A percentile compares a stretch with the other conserved stretches of the same genome.
These are phyloP conservation scores for Globisporangium paroecandrum DNA, from an alignment of 352 stramenopile genomes.

Conservation along the genomic window DNA sequence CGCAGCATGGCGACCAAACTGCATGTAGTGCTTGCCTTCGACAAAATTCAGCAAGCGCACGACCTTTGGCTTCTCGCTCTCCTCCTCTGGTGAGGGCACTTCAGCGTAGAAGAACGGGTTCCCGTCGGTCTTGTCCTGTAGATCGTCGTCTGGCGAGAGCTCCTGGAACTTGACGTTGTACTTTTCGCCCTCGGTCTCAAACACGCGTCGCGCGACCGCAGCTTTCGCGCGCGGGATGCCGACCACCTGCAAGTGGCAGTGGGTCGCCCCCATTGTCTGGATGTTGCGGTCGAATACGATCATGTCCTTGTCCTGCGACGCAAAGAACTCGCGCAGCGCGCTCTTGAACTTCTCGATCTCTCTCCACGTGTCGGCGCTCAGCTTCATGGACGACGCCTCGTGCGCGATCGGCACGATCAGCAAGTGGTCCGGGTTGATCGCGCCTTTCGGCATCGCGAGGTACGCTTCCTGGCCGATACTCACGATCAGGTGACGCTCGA, in stretches of 20 bases:
- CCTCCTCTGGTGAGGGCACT: background rate
- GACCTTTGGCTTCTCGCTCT: background rate
- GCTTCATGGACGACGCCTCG: constrained; percentile 51
- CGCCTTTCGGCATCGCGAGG: background rate
- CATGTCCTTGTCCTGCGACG: constrained; percentile 60
- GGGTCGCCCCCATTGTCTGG: constrained; percentile 58
- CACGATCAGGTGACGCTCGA: constrained; percentile 60
- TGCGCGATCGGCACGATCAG: constrained; percentile 28
- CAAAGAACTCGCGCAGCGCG: constrained; percentile 57
- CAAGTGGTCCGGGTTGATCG: background rate
- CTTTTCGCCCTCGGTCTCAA: background rate
- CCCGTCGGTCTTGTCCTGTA: background rate
- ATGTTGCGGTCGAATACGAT: constrained; percentile 82
- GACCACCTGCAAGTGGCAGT: constrained; percentile 75
- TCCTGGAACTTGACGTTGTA: background rate
- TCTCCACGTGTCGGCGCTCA: constrained; percentile 31
- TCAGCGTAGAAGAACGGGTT: background rate
- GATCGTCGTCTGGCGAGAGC: background rate
- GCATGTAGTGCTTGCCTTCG: constrained; percentile 78
- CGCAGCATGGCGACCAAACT: constrained; percentile 71
- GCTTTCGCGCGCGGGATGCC: constrained; percentile 35
- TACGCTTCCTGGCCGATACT: background rate
- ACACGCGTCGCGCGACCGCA: background rate
- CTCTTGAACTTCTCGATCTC: constrained; percentile 75
- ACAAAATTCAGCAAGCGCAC: constrained; percentile 51